Percentiles rank a stretch among this genome's conserved stretches.
Conservation (phyloP, 805 yeast species). For the Zygoascus bituminiphila region DNA sequence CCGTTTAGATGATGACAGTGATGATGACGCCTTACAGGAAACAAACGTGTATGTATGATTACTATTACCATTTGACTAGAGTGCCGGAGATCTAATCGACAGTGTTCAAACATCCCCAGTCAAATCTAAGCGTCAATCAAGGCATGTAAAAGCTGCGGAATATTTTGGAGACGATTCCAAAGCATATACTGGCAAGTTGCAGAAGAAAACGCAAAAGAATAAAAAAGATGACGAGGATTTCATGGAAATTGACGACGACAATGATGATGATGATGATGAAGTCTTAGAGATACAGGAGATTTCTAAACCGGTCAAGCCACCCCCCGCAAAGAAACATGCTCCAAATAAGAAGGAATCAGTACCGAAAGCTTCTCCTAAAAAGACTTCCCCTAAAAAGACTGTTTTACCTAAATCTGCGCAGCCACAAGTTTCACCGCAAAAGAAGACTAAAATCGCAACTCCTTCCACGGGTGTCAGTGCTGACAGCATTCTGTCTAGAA, state of each 20-base stretch:
- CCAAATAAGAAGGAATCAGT: not conserved
- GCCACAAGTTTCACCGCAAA: not conserved
- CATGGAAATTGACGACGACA: not conserved
- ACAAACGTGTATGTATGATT: not conserved
- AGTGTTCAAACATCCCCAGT: not conserved
- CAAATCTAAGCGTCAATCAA: not conserved
- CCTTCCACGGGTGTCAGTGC: conserved; percentile 30
- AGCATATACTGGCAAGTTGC: conserved; percentile 6
- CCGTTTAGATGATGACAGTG: not conserved
- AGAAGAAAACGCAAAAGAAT: not conserved
- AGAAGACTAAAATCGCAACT: not conserved
- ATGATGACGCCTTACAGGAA: not conserved
- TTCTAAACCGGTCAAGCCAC: not conserved
- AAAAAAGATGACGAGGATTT: not conserved
- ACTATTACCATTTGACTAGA: too few species aligned
- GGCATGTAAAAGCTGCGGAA: not conserved
- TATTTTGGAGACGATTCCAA: conserved; percentile 1
- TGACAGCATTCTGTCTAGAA: conserved; percentile 47
- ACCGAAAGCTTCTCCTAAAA: not conserved
- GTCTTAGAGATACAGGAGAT: not conserved
- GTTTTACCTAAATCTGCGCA: not conserved
- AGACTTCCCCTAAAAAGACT: not conserved
- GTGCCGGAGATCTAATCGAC: too few species aligned
- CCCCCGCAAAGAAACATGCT: not conserved
- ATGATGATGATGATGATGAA: not conserved